These are phyloP conservation scores for Hapsidospora chrysogenum DNA, from an alignment of 495 filamentous ascomycete genomes.

Conservation along the genomic window DNA sequence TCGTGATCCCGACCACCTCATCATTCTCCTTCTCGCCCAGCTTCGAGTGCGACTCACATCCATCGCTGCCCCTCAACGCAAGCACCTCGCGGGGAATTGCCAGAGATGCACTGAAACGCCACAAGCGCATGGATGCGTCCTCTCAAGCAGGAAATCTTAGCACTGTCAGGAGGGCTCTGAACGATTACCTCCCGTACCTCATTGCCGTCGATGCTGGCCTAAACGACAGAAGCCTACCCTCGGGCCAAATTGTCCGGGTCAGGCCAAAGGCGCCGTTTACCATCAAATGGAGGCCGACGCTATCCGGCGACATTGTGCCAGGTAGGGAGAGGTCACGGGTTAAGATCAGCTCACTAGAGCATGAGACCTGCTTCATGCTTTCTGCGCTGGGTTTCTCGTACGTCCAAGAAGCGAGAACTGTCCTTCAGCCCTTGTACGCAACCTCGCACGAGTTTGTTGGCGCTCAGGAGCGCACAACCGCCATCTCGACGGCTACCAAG, in stretches of 20 bases:
- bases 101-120: conserved; percentile 57
- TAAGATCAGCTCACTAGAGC: conserved; percentile 58
- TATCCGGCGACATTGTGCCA: conserved; percentile 38
- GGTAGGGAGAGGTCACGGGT: conserved; percentile 43
- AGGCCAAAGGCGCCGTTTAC: conserved; percentile 28
- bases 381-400: conserved; percentile 60
- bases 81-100: conserved; percentile 66
- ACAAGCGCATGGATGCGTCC: conserved; percentile 58
- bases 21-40: conserved; percentile 58
- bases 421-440: conserved; percentile 33
- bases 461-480: conserved; percentile 44
- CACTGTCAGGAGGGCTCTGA: conserved; percentile 46
- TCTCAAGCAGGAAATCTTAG: conserved; percentile 50
- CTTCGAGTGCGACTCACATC: conserved; percentile 57
- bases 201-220: conserved; percentile 57
- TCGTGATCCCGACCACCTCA: conserved; percentile 71
- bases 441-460: conserved; percentile 41
- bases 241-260: conserved; percentile 46
- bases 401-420: conserved; percentile 46
- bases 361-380: conserved; percentile 66
- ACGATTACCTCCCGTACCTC: conserved; percentile 66
- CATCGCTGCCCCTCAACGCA: conserved; percentile 61
- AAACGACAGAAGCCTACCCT: conserved; percentile 17
- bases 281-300: conserved; percentile 70
- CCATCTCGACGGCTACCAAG: conserved; percentile 60